Evolutionary conservation across 208 protist species (phyloP), one percentile per base, ranked within the genome.

Genomic region (Leishmania tarentolae): DNA sequence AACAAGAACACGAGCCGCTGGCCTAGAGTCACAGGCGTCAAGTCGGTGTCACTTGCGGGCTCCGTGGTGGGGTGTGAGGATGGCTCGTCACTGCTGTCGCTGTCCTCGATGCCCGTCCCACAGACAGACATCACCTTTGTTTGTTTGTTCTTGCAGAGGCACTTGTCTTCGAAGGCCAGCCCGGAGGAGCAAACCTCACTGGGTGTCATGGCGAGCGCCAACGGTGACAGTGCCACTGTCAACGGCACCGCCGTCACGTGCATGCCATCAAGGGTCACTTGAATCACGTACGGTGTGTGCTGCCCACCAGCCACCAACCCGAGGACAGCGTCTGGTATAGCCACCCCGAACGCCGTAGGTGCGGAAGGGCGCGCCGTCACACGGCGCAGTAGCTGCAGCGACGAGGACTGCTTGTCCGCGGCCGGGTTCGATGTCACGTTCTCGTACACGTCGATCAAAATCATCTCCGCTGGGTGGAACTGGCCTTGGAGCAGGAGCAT

Each of bases 171-270:
- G 82, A 87, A 91, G 76, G 82, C 89, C 52, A 87, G 86, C 13
- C 90, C 87, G 28, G 87, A 93, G 4, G 80, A 50, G 83, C 92
- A 95, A 24, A 53, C 69, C 2, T 42, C 75, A 81, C 89, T 91
- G 21, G 72, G 42, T 63, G 71, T 40, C 92, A 95, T 95, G 44
- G 86, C 79, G 11, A 90, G 70, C 21, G 90, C 56, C 9, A 95
- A 82, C 2, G 91, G 88, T 17, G 92, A 95, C 42, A 95, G 84
- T 17, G 89, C 87, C n/a, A 93, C 79, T 40, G 13, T 52, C 40
- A 76, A 75, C 6, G 92, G 90, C 24, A 57, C 21, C 31, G 82
- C 79, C 1, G 79, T 80, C 44, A 92, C 79, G 9, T 71, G 77
- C 69, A 70, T 57, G 35, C 89, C 90, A 82, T 95, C 87, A 5